Base-by-base conservation (phyloP, 148 eudicot species). In the Pouteria glomerata region DNA sequence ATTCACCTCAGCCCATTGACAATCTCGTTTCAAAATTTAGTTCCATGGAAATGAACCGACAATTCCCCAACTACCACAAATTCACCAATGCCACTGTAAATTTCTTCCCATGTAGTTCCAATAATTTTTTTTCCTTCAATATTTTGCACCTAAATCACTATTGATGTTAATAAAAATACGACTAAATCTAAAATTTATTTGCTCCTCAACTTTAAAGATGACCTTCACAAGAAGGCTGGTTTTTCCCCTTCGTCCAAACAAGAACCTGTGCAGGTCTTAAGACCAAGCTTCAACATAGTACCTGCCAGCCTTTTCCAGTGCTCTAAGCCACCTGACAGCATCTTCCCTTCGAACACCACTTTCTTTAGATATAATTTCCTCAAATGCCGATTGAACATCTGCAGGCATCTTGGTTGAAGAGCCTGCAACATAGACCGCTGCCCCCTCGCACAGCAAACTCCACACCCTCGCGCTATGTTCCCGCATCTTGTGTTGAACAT, bases 271-370 rank as follows among this genome's bases (percentile, higher is more conserved):
- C 41, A 19, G 62, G 29, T 18, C 70, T 89, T 81, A 92, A 47
- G 91, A 89, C 95, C 98, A 91, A 14, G 95, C 95, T 79, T 93
- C 98, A 37, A 93, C 95, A 78, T 87, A 83, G 78, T 93, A 93
- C 83, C 83, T 84, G 52, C 96, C 95, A n/a, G 95, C 91, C 87
- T 81, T 93, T 77, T 89, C 98, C 75, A 91, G 73, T n/a, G 84
- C 85, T 72, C 88, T 70, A 56, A 90, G 82, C 97, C 97, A 93
- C 80, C 82, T 75, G 33, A 79, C 75, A 29, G 92, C 95, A 58
- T 75, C 83, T 79, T 93, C 95, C 67, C 76, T 85, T 0, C 89
- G 52, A 79, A 83, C 89, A 48, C 88, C 86, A 31, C 85, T 68
- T 80, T 93, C 95, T 56, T 63, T 72, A n/a, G 82, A 80, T 24